Evolutionary conservation across 805 yeast species (phyloP).

Genomic region (Candida hungchunana): DNA sequence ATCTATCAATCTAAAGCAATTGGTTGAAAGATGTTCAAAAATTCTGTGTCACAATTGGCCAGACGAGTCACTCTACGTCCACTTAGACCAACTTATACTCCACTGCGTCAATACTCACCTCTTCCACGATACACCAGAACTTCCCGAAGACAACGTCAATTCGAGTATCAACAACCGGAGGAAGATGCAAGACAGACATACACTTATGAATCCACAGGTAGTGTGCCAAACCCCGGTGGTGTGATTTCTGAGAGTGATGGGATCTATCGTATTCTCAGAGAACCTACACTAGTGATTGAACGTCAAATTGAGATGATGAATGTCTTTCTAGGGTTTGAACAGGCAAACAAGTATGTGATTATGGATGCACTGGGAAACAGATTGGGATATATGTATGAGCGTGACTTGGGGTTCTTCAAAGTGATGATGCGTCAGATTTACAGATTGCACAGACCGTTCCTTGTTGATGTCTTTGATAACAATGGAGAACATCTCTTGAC

Average conservation of each 20-base stretch:
- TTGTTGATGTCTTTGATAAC: constrained; percentile 65
- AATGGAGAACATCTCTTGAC: constrained; percentile 57
- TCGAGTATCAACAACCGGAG: background rate
- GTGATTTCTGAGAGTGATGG: constrained; percentile 50
- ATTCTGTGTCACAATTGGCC: no score
- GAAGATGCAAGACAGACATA: no score
- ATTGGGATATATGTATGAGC: constrained; percentile 78
- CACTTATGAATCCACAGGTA: constrained; percentile 20
- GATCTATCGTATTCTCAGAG: constrained; percentile 55
- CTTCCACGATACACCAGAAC: constrained; percentile 14
- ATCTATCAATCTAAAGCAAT: no score
- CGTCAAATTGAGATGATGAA: constrained; percentile 88
- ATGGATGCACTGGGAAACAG: constrained; percentile 70
- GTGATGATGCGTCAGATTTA: constrained; percentile 79
- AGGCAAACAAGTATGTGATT: constrained; percentile 74
- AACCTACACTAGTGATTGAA: constrained; percentile 85
- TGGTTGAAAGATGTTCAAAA: no score
- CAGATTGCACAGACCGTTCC: constrained; percentile 82
- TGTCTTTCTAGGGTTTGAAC: constrained; percentile 84
- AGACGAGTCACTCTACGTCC: constrained; percentile 1
- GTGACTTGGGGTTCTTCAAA: constrained; percentile 53
- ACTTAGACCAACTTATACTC: background rate
- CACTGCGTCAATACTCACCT: constrained; percentile 17
- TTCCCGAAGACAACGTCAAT: background rate
- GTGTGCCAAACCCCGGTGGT: constrained; percentile 36